Conservation (phyloP, 176 grass and related monocot genomes). For the Hsuehochloa calcarea region DNA sequence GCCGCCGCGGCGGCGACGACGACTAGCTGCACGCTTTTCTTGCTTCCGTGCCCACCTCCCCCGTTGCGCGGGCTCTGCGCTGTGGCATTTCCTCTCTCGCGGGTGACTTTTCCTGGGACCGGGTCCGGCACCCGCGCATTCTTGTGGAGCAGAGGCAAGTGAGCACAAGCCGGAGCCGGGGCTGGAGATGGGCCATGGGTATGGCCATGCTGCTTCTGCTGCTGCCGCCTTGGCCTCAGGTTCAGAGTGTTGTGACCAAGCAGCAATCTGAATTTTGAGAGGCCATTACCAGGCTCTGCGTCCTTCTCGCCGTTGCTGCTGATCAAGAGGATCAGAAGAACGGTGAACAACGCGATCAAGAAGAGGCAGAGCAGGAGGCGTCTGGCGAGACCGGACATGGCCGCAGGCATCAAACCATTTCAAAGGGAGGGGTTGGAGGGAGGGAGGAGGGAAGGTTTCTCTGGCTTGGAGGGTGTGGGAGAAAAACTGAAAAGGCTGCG, state of each 20-base stretch:
- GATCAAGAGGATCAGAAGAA: background rate
- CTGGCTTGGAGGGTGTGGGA: background rate
- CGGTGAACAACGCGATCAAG: background rate
- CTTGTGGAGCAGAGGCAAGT: slow-evolving; percentile 33
- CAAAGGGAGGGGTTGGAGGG: slow-evolving; percentile 10
- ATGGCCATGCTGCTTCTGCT: background rate
- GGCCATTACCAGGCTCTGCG: background rate
- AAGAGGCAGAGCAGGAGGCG: slow-evolving; percentile 22
- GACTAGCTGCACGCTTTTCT: slow-evolving; percentile 24
- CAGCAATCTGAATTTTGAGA: slow-evolving; percentile 16
- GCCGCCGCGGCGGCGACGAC: slow-evolving; percentile 32
- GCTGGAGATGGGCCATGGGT: slow-evolving; percentile 7
- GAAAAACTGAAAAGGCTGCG: slow-evolving; percentile 10
- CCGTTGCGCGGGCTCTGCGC: slow-evolving; percentile 7
- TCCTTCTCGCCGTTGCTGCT: background rate
- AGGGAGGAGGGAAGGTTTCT: background rate
- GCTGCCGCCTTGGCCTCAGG: background rate
- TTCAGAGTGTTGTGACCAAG: background rate
- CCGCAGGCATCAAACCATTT: slow-evolving; percentile 44
- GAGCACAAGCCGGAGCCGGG: background rate
- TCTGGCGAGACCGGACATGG: slow-evolving; percentile 27
- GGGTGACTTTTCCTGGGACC: slow-evolving; percentile 6
- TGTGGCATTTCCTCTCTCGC: background rate
- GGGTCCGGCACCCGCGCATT: slow-evolving; percentile 31
- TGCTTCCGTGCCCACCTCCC: slow-evolving; percentile 10